Conservation (phyloP, 345 rosid species). For the Lepidium sativum region DNA sequence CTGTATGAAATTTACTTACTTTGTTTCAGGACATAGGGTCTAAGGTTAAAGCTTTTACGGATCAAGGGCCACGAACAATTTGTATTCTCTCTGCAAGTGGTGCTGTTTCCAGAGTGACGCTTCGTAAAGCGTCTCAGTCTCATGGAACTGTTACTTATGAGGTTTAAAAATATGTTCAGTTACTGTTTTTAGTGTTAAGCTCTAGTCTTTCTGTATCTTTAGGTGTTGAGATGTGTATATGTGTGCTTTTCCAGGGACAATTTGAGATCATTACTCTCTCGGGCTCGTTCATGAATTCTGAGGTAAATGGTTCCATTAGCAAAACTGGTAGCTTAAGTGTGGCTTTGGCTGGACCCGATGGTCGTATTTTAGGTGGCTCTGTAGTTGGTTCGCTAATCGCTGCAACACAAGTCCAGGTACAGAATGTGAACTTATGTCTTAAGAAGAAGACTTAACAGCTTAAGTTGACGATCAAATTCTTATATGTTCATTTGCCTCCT, state of each 20-base stretch:
- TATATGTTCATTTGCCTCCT: neutral
- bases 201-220: neutral
- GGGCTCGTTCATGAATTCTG: constrained; percentile 57
- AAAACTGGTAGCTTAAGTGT: constrained; percentile 54
- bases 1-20: neutral
- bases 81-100: constrained; percentile 92
- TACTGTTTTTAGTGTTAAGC: neutral
- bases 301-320: constrained; percentile 37
- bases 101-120: constrained; percentile 59
- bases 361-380: constrained; percentile 69
- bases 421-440: neutral
- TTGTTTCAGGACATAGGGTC: constrained; percentile 64
- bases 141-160: constrained; percentile 59
- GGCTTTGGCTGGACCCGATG: constrained; percentile 70
- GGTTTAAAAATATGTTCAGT: constrained; percentile 32
- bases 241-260: constrained; percentile 46
- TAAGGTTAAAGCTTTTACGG: constrained; percentile 60
- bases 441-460: neutral
- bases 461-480: neutral
- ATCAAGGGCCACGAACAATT: constrained; percentile 73
- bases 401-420: constrained; percentile 82
- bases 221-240: constrained; percentile 4
- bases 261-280: constrained; percentile 77
- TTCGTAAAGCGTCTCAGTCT: constrained; percentile 53
- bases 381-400: constrained; percentile 72